These are phyloP conservation scores for Taxillus chinensis DNA, from an alignment of 164 flowering plant genomes.

Conservation along the genomic window DNA sequence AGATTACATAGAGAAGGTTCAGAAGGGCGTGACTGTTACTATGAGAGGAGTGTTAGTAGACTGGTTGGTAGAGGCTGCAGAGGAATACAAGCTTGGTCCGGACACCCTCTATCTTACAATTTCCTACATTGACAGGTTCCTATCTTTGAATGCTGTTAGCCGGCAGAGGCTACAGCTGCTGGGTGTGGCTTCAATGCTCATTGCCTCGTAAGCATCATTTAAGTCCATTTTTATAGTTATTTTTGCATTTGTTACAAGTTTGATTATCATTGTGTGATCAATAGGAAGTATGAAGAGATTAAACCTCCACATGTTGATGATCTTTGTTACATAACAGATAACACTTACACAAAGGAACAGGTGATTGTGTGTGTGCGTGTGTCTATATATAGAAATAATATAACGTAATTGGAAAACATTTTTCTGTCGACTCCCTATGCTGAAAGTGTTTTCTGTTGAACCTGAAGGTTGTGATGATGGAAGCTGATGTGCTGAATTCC, in stretches of 20 bases:
- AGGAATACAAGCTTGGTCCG: slow-evolving; percentile 18
- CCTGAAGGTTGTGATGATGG: slow-evolving; percentile 34
- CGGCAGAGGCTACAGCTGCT: slow-evolving; percentile 30
- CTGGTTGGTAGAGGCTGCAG: slow-evolving; percentile 25
- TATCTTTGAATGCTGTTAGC: slow-evolving; percentile 19
- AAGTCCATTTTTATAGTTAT: background rate
- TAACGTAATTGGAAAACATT: background rate
- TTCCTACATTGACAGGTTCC: slow-evolving; percentile 24
- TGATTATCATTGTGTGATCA: slow-evolving; percentile 1
- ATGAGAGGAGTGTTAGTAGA: slow-evolving; percentile 21
- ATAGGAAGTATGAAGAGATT: slow-evolving; percentile 89
- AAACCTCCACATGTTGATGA: slow-evolving; percentile 77
- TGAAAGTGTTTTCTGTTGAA: slow-evolving; percentile 1
- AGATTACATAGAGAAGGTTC: slow-evolving; percentile 13
- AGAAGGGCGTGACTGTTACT: slow-evolving; percentile 11
- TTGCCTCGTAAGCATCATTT: background rate
- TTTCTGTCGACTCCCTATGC: background rate
- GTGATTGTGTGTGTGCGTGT: slow-evolving; percentile 14
- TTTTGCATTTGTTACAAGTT: background rate
- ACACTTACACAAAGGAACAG: slow-evolving; percentile 67
- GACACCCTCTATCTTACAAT: slow-evolving; percentile 21
- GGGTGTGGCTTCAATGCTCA: slow-evolving; percentile 9
- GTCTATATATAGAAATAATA: background rate
- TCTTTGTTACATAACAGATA: slow-evolving; percentile 82
- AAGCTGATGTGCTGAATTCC: slow-evolving; percentile 27